These are phyloP conservation scores for Cadophora sp. DNA, from an alignment of 2,329 filamentous ascomycete species.

Conservation along the genomic window DNA sequence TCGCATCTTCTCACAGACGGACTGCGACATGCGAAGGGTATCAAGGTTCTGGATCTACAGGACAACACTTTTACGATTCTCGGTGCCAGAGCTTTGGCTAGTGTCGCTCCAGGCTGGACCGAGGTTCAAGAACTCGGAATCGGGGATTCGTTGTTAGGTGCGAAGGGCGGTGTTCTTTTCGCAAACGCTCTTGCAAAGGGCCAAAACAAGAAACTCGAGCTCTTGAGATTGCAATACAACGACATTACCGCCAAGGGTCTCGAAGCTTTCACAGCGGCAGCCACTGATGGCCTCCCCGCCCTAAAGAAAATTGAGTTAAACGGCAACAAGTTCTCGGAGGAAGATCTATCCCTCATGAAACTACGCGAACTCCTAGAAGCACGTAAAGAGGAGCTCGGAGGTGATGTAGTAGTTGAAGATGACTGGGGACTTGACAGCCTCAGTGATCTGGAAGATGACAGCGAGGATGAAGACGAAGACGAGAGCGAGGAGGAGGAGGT, in stretches of 20 bases:
- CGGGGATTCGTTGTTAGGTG: slow-evolving; percentile 84
- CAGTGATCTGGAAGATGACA: slow-evolving; percentile 79
- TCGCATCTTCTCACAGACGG: slow-evolving; percentile 80
- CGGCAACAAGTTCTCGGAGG: slow-evolving; percentile 92
- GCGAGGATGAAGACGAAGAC: slow-evolving; percentile 72
- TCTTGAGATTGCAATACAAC: slow-evolving; percentile 88
- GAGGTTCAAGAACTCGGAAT: slow-evolving; percentile 83
- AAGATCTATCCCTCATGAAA: slow-evolving; percentile 73
- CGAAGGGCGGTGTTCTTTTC: slow-evolving; percentile 77
- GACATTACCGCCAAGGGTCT: slow-evolving; percentile 84
- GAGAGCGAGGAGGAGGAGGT: slow-evolving; percentile 64
- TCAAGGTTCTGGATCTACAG: slow-evolving; percentile 87
- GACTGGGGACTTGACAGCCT: slow-evolving; percentile 87
- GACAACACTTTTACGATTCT: slow-evolving; percentile 94
- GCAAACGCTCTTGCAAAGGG: slow-evolving; percentile 76
- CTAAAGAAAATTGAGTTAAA: slow-evolving; percentile 91
- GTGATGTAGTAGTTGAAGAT: slow-evolving; percentile 73
- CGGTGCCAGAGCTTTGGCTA: slow-evolving; percentile 80
- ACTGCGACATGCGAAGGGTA: slow-evolving; percentile 69
- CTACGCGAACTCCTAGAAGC: slow-evolving; percentile 76
- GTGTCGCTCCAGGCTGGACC: slow-evolving; percentile 76
- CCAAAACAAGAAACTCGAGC: slow-evolving; percentile 79
- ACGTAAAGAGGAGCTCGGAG: slow-evolving; percentile 76
- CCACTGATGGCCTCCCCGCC: slow-evolving; percentile 71
- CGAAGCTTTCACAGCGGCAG: slow-evolving; percentile 72